Conservation (phyloP, 768 basidiomycete genomes). For the Termitomyces titanicus region DNA sequence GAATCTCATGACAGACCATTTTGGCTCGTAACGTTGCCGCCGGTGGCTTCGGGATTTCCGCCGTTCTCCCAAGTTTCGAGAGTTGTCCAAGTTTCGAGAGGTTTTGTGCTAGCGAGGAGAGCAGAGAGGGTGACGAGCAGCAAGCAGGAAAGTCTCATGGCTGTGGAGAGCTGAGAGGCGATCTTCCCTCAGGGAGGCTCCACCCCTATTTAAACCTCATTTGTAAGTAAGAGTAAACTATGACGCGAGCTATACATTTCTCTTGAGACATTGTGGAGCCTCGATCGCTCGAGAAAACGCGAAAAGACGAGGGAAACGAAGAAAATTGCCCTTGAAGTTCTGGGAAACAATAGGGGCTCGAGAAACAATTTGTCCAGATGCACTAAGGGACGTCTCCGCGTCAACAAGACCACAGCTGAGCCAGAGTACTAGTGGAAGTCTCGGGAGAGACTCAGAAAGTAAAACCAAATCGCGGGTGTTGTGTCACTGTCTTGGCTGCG, state of each 20-base stretch:
- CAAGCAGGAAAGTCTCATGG: constrained; percentile 7
- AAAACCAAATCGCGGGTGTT: constrained; percentile 7
- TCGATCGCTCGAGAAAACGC: not conserved
- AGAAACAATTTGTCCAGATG: too few species aligned
- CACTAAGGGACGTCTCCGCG: not conserved
- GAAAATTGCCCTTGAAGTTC: constrained; percentile 1
- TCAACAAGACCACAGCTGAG: not conserved
- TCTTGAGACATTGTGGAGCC: constrained; percentile 12
- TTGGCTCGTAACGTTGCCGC: constrained; percentile 3
- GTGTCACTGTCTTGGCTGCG: constrained; percentile 6
- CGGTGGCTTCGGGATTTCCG: not conserved
- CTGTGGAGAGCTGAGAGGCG: not conserved
- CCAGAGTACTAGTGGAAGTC: not conserved
- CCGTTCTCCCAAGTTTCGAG: too few species aligned
- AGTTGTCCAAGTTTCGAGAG: not conserved
- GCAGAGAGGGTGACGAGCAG: constrained; percentile 2
- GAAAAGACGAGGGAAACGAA: not conserved
- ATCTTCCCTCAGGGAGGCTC: not conserved
- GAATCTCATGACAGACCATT: constrained; percentile 9
- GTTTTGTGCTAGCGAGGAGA: not conserved
- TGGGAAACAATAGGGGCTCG: not conserved
- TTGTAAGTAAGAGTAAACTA: constrained; percentile 4
- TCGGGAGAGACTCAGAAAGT: constrained; percentile 3
- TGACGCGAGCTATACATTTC: constrained; percentile 4
- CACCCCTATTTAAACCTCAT: constrained; percentile 12